A percentile compares a stretch with the other conserved stretches of the same genome.
These are phyloP conservation scores for Amniculicola lignicola DNA, from an alignment of 495 filamentous ascomycete genomes.

Conservation along the genomic window DNA sequence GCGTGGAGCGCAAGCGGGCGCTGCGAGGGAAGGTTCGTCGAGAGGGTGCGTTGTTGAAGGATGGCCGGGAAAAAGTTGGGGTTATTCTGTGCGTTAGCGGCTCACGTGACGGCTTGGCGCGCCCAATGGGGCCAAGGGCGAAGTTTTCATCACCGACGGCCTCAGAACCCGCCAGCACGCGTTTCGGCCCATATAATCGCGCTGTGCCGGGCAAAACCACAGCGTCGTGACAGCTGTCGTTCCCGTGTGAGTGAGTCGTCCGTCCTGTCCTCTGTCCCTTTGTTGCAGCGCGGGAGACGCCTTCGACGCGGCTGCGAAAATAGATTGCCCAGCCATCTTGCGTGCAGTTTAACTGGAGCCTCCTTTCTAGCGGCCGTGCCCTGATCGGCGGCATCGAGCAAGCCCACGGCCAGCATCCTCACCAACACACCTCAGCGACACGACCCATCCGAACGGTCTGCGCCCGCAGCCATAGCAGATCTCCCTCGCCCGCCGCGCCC, in stretches of 20 bases:
- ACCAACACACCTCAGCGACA: slow-evolving; percentile 8
- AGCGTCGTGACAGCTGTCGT: too few species aligned
- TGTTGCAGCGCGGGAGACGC: not conserved
- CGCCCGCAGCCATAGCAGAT: slow-evolving; percentile 1
- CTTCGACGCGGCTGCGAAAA: not conserved
- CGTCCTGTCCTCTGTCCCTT: too few species aligned
- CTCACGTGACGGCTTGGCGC: too few species aligned
- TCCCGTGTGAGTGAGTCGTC: too few species aligned
- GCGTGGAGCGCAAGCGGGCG: too few species aligned
- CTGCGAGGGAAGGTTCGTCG: too few species aligned
- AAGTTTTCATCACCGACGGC: not conserved
- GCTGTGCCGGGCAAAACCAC: not conserved
- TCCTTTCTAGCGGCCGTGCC: slow-evolving; percentile 2
- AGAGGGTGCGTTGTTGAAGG: too few species aligned
- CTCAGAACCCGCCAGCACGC: not conserved
- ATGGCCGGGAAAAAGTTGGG: too few species aligned
- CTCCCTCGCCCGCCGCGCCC: slow-evolving; percentile 2
- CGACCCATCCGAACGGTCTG: not conserved
- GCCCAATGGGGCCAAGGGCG: too few species aligned
- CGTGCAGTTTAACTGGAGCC: slow-evolving; percentile 13
- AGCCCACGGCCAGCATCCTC: not conserved
- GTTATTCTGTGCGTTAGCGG: too few species aligned
- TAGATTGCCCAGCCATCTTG: slow-evolving; percentile 27
- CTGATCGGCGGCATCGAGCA: slow-evolving; percentile 13
- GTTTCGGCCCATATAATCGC: not conserved